Conservation (phyloP, 148 eudicot species). For the Fagopyrum tataricum region DNA sequence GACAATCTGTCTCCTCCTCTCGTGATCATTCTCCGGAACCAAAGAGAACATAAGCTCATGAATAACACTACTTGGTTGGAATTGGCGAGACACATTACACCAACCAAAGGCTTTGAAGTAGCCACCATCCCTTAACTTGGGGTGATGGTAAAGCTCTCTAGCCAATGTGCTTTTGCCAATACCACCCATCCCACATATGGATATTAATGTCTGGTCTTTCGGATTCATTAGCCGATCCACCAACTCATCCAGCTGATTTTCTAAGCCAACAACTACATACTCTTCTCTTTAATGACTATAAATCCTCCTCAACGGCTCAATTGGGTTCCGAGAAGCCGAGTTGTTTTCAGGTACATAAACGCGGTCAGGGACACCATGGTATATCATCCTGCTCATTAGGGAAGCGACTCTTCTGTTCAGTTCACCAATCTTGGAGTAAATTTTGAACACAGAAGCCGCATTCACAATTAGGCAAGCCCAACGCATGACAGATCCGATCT, state of each 20-base stretch:
- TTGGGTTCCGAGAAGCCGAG: background rate
- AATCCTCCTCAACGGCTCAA: background rate
- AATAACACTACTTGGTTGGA: background rate
- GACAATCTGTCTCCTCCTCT: background rate
- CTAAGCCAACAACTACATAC: background rate
- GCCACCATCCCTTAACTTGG: background rate
- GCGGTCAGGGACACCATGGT: background rate
- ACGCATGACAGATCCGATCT: background rate
- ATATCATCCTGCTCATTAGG: background rate
- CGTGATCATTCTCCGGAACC: slow-evolving; percentile 4
- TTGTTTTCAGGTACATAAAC: background rate
- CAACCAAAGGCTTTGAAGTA: slow-evolving; percentile 3
- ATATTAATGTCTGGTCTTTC: background rate
- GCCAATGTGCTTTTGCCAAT: background rate
- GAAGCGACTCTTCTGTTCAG: background rate
- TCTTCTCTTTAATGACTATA: background rate
- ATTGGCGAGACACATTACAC: background rate
- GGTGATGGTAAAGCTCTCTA: slow-evolving; percentile 2
- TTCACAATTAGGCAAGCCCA: slow-evolving; percentile 3
- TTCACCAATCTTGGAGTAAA: background rate
- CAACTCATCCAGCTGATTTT: background rate
- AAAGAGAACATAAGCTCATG: slow-evolving; percentile 2
- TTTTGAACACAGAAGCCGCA: background rate
- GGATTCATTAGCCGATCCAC: background rate
- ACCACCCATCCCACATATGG: slow-evolving; percentile 10